These are phyloP conservation scores for Clausena lansium DNA, from an alignment of 345 rosid species.

Conservation along the genomic window DNA sequence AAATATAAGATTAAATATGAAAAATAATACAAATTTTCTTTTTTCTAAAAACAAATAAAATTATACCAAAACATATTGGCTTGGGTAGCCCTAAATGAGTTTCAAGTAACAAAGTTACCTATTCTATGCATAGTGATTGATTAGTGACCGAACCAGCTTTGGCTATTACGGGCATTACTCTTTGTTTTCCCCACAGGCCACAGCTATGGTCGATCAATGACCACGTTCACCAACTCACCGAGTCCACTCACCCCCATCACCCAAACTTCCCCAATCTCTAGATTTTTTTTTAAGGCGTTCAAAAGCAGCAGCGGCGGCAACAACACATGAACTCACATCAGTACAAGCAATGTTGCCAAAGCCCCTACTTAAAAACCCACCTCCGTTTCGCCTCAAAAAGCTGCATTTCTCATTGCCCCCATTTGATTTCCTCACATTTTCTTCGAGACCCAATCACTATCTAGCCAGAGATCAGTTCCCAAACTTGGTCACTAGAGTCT, in stretches of 20 bases:
- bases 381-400: constrained; percentile 8
- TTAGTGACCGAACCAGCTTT: neutral
- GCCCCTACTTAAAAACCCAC: constrained; percentile 7
- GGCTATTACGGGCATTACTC: neutral
- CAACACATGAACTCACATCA: constrained; percentile 5
- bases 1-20: too few relatives aligned
- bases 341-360: constrained; percentile 21
- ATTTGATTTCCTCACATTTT: constrained; percentile 9
- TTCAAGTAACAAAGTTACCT: too few relatives aligned
- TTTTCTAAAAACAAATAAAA: too few relatives aligned
- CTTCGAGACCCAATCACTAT: constrained; percentile 18
- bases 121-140: too few relatives aligned
- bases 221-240: constrained; percentile 14
- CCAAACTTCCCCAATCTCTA: neutral
- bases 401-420: neutral
- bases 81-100: too few relatives aligned
- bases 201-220: constrained; percentile 16
- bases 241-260: neutral
- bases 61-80: too few relatives aligned
- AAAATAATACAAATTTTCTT: too few relatives aligned
- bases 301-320: neutral
- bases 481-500: constrained; percentile 32
- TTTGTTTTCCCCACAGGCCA: neutral
- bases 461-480: constrained; percentile 9
- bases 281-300: neutral